Base-by-base conservation (phyloP, 1,284 basidiomycete genomes). In the Puccinia novopanici region DNA sequence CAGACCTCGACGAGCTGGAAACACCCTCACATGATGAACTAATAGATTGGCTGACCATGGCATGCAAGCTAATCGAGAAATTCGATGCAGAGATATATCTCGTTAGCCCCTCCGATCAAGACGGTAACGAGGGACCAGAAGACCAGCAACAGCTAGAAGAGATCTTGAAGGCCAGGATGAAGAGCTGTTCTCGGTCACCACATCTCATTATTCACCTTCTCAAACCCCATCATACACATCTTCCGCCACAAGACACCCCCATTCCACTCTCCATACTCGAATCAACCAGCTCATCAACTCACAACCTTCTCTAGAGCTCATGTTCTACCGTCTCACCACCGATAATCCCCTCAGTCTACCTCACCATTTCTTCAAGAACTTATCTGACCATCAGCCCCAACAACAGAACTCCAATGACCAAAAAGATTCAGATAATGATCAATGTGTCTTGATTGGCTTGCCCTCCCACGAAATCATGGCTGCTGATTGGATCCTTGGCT, bases 401-500 rank as follows among this genome's bases (percentile, higher is more conserved):
- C 34, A 37, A n/a, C 63, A 45, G 10, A 8, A 67, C 34, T 6
- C 40, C 10, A 4, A 40, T 17, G n/a, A 67, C 9, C 8, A 34
- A 22, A 54, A 67, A 8, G 22, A n/a, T 42, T 2, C 45, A 1
- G n/a, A 45, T 45, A 15, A 24, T 24, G n/a, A 40, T 17, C 22
- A 67, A 12, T 57, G 65, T 22, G 67, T 71, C 13, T 24, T 57
- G 24, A 79, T 79, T 42, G 76, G 76, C 3, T 45, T 79, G 42
- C 76, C 76, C 17, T 27, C 34, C 9, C n/a, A 57, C 45, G 34
- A 67, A 24, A n/a, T 79, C 15, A 27, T 57, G 22, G 57, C 52
- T 42, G 48, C 67, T 10, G 76, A 79, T 79, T 79, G 76, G 76
- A 79, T 79, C 40, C 37, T 68, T 17, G 76, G 65, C 34, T 54